These are phyloP conservation scores for Tylopilus vinaceipallidus DNA, from an alignment of 768 basidiomycete species.

Conservation along the genomic window DNA sequence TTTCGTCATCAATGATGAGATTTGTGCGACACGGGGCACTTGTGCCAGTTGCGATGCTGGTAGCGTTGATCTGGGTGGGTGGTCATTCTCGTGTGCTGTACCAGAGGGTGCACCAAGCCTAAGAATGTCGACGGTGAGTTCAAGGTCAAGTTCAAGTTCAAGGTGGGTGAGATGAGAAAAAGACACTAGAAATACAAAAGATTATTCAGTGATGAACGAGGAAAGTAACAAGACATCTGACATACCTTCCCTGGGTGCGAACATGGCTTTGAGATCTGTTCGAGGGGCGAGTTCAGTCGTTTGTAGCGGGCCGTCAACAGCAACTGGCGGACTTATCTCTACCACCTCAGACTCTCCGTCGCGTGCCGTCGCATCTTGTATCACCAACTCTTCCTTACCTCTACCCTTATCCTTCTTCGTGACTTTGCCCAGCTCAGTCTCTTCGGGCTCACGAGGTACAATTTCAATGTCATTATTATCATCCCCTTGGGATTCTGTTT, in stretches of 20 bases:
- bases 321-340: neutral
- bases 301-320: neutral
- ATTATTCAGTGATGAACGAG: neutral
- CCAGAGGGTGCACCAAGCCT: conserved; percentile 19
- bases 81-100: neutral
- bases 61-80: conserved; percentile 2
- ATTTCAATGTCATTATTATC: conserved; percentile 28
- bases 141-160: conserved; percentile 71
- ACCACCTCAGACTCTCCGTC: conserved; percentile 15
- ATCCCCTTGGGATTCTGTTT: conserved; percentile 3
- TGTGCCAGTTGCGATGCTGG: no score
- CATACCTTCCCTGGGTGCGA: conserved; percentile 67
- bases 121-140: conserved; percentile 57
- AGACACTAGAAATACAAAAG: conserved; percentile 37
- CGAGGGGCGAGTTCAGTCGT: neutral
- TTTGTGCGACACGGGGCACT: neutral
- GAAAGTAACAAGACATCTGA: neutral
- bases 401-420: conserved; percentile 19
- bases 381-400: conserved; percentile 20
- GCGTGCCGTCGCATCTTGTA: no score
- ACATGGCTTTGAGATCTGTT: conserved; percentile 65
- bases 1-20: conserved; percentile 3
- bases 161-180: conserved; percentile 79
- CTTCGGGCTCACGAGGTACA: conserved; percentile 10
- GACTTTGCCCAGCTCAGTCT: neutral